phyloP scores from a whole-genome alignment of 1,284 basidiomycete genomes.

The Cutaneotrichosporon daszewskae region DNA sequence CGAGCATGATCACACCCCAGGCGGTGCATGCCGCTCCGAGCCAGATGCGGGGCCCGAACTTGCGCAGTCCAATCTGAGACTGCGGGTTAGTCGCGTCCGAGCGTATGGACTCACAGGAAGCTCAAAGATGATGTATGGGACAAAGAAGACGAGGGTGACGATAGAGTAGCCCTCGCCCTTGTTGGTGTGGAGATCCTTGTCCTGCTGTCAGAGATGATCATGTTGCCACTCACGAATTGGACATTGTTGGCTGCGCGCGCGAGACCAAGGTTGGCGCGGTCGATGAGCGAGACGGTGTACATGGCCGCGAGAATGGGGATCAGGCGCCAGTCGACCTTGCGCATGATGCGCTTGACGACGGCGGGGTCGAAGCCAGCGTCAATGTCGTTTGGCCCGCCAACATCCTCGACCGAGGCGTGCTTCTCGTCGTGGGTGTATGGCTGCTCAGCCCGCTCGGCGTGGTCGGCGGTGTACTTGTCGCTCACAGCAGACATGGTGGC shows the following conservation, averaged over 20 bases:
- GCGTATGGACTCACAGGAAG: conserved; percentile 8
- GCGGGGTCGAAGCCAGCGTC: conserved; percentile 12
- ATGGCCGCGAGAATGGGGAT: conserved; percentile 10
- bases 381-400: conserved; percentile 1
- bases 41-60: conserved; percentile 16
- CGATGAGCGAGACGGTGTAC: conserved; percentile 19
- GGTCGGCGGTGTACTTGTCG: too few relatives aligned
- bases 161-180: conserved; percentile 40
- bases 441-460: too few relatives aligned
- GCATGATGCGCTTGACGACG: conserved; percentile 3
- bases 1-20: conserved; percentile 40
- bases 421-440: conserved; percentile 2
- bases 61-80: conserved; percentile 23
- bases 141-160: conserved; percentile 41
- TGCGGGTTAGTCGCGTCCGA: background rate
- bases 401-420: background rate
- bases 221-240: too few relatives aligned
- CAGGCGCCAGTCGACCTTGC: conserved; percentile 14
- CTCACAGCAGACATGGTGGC: too few relatives aligned
- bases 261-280: conserved; percentile 23
- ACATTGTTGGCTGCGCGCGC: conserved; percentile 15
- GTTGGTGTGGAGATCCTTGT: conserved; percentile 20
- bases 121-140: conserved; percentile 46
- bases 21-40: conserved; percentile 16
- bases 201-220: conserved; percentile 27